Percentiles rank a stretch among this genome's conserved stretches.
phyloP scores from a whole-genome alignment of 2,329 filamentous ascomycete species.

The Pyrenochaeta sp. region DNA sequence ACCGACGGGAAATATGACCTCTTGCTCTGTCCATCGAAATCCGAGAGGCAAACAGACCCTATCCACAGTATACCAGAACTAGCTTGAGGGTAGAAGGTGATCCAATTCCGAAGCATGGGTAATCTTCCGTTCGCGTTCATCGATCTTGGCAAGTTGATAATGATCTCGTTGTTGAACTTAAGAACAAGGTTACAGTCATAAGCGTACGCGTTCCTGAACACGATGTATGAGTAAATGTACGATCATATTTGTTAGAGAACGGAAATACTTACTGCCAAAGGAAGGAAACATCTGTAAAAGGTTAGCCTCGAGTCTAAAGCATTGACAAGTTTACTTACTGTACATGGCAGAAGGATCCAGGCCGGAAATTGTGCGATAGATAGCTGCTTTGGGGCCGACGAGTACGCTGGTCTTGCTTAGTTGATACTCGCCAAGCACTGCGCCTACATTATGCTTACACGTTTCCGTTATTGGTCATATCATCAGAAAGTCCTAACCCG shows the following conservation, averaged over 20 bases:
- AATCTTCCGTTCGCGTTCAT: not conserved
- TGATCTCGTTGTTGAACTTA: slow-evolving; percentile 1
- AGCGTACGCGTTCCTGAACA: not conserved
- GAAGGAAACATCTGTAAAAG: not conserved
- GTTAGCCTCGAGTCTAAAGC: not conserved
- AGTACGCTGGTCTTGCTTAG: not conserved
- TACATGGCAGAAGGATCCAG: not conserved
- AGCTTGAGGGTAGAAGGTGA: not conserved
- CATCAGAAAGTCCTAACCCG: not conserved
- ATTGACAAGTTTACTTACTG: not conserved
- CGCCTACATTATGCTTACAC: not conserved
- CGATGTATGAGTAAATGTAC: not conserved
- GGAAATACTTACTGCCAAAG: not conserved
- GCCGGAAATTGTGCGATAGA: slow-evolving; percentile 1
- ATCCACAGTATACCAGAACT: slow-evolving; percentile 1
- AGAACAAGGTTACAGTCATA: not conserved
- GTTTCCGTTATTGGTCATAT: slow-evolving; percentile 2
- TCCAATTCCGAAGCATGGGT: not conserved
- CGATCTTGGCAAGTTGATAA: not conserved
- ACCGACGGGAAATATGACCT: not conserved
- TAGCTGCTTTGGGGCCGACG: not conserved
- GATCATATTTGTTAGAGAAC: not conserved
- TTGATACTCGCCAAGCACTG: not conserved
- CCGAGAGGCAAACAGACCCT: not conserved
- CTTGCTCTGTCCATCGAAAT: not conserved